Evolutionary conservation across 2,329 filamentous ascomycete species (phyloP).

Genomic region (Dissoconium aciculare): DNA sequence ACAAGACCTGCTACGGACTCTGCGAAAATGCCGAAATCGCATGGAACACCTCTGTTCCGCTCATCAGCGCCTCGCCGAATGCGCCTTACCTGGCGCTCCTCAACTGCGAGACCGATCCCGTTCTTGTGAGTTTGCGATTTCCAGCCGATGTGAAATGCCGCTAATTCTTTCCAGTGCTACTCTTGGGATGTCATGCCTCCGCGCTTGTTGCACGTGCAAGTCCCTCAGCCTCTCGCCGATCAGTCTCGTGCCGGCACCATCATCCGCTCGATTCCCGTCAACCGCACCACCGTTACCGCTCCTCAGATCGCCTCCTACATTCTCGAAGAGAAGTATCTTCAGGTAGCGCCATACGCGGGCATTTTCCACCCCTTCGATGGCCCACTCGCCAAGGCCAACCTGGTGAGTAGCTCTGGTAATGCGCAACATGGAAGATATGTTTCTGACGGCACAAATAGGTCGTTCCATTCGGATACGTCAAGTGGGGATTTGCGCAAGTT

Average conservation of each 20-base stretch:
- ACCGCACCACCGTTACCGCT: slow-evolving; percentile 52
- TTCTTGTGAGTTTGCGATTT: slow-evolving; percentile 43
- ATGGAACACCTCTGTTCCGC: slow-evolving; percentile 33
- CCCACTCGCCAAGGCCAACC: slow-evolving; percentile 44
- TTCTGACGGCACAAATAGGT: no score
- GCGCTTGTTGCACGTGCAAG: slow-evolving; percentile 48
- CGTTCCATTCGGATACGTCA: slow-evolving; percentile 49
- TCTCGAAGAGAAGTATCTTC: slow-evolving; percentile 42
- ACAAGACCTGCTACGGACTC: slow-evolving; percentile 62
- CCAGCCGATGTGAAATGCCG: background rate
- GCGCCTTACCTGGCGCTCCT: slow-evolving; percentile 53
- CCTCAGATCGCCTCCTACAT: slow-evolving; percentile 48
- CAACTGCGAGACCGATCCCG: slow-evolving; percentile 59
- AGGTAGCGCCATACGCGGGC: slow-evolving; percentile 42
- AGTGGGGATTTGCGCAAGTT: slow-evolving; percentile 47
- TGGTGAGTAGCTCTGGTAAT: slow-evolving; percentile 29
- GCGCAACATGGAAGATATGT: background rate
- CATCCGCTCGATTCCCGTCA: slow-evolving; percentile 50
- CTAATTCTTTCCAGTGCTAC: slow-evolving; percentile 41
- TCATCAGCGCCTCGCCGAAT: slow-evolving; percentile 46
- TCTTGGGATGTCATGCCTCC: slow-evolving; percentile 52
- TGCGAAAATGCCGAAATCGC: slow-evolving; percentile 51
- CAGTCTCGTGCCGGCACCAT: slow-evolving; percentile 49
- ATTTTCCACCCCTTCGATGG: slow-evolving; percentile 67
- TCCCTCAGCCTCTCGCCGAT: slow-evolving; percentile 45